Conservation (phyloP, 2,329 filamentous ascomycete species). For the Fusarium sp. region DNA sequence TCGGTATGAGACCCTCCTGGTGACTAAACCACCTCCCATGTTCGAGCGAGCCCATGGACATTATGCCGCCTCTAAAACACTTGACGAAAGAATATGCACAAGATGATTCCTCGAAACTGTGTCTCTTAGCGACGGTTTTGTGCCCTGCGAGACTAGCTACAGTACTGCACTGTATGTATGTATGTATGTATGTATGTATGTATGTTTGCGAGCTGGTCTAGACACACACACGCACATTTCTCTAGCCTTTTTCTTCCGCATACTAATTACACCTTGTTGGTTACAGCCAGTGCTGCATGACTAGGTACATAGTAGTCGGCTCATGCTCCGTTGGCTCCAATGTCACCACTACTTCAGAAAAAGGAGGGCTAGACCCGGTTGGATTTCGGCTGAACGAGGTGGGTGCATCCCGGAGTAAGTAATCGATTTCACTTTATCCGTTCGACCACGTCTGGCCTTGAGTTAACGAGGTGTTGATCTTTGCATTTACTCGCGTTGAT, state of each 20-base stretch:
- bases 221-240: neutral
- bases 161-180: neutral
- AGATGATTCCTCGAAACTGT: neutral
- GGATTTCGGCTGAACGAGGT: slow-evolving; percentile 1
- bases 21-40: slow-evolving; percentile 3
- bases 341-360: slow-evolving; percentile 1
- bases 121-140: neutral
- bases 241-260: neutral
- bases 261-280: slow-evolving; percentile 27
- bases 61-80: neutral
- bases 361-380: slow-evolving; percentile 20
- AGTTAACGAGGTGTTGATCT: slow-evolving; percentile 1
- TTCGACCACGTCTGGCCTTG: neutral
- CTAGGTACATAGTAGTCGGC: slow-evolving; percentile 3
- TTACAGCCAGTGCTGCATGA: slow-evolving; percentile 21
- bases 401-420: neutral
- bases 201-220: neutral
- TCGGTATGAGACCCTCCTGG: neutral
- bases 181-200: neutral
- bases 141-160: neutral
- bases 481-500: neutral
- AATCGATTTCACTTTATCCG: slow-evolving; percentile 1
- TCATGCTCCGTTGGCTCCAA: slow-evolving; percentile 10
- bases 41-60: neutral
- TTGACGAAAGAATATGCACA: neutral